Conservation (phyloP, 805 yeast genomes). For the Hanseniaspora lachancei region DNA sequence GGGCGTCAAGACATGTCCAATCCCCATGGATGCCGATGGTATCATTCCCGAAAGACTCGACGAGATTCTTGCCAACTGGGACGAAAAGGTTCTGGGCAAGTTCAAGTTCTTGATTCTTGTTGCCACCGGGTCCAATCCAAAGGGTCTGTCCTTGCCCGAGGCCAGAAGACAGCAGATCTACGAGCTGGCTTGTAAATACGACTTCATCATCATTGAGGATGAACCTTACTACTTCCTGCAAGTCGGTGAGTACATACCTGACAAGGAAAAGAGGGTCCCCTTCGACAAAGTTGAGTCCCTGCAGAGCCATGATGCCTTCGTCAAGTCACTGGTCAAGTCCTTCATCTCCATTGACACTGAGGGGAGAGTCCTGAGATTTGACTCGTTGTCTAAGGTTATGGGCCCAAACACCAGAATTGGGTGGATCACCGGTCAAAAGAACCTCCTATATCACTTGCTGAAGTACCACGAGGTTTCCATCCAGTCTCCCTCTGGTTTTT, state of each 20-base stretch:
- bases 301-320: constrained; percentile 47
- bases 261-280: constrained; percentile 22
- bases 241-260: constrained; percentile 61
- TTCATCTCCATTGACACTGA: constrained; percentile 65
- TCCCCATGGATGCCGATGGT: constrained; percentile 68
- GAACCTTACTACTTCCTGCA: constrained; percentile 96
- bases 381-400: constrained; percentile 78
- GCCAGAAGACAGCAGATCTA: constrained; percentile 73
- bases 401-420: constrained; percentile 88
- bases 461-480: constrained; percentile 69
- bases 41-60: constrained; percentile 61
- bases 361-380: constrained; percentile 81
- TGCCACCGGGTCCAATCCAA: constrained; percentile 96
- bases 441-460: constrained; percentile 49
- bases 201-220: constrained; percentile 78
- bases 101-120: constrained; percentile 85
- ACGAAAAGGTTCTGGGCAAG: constrained; percentile 41
- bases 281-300: constrained; percentile 15
- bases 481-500: constrained; percentile 71
- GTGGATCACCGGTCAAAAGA: constrained; percentile 68
- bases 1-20: constrained; percentile 56
- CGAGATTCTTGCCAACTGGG: constrained; percentile 54
- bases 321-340: constrained; percentile 57
- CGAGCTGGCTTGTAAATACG: constrained; percentile 69
- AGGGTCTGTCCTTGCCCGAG: constrained; percentile 68